phyloP scores from a whole-genome alignment of 1,139 yeast genomes.

The Magnusiomyces fungicola region DNA sequence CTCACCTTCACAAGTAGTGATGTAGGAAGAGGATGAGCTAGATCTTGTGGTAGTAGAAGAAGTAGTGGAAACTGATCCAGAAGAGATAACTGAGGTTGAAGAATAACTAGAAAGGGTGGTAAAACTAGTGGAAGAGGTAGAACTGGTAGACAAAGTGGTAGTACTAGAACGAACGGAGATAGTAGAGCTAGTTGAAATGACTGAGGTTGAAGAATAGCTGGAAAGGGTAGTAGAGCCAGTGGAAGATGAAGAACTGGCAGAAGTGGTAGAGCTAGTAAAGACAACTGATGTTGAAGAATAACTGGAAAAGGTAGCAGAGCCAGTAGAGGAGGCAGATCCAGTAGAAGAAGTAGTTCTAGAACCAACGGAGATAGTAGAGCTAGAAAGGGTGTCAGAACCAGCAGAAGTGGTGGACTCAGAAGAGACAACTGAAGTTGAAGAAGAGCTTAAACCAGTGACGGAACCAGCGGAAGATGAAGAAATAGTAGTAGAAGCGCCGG shows the following conservation, averaged over 20 bases:
- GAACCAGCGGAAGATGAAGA: conserved; percentile 18
- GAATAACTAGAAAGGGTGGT: no score
- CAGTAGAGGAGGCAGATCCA: conserved; percentile 12
- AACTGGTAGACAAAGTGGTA: conserved; percentile 15
- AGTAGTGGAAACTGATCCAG: no score
- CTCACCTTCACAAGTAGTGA: no score
- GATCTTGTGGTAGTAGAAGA: background rate
- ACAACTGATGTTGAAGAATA: no score
- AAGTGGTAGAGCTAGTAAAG: no score
- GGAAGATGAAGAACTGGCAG: background rate
- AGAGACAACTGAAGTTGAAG: conserved; percentile 20
- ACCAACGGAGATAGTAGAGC: background rate
- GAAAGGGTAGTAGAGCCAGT: background rate
- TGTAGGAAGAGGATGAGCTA: no score
- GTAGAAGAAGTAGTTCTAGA: conserved; percentile 9
- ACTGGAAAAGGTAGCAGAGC: no score
- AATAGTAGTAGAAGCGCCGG: background rate
- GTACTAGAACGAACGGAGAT: conserved; percentile 16
- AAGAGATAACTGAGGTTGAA: no score
- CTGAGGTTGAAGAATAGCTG: no score
- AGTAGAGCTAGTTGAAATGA: no score
- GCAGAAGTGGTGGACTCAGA: conserved; percentile 11
- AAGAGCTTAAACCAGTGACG: no score
- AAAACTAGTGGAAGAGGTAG: background rate
- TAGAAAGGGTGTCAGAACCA: background rate